Percentiles rank a stretch among this genome's conserved stretches.
These are phyloP conservation scores for Neopestalotiopsis rosae DNA, from an alignment of 2,329 filamentous ascomycete species.

Conservation along the genomic window DNA sequence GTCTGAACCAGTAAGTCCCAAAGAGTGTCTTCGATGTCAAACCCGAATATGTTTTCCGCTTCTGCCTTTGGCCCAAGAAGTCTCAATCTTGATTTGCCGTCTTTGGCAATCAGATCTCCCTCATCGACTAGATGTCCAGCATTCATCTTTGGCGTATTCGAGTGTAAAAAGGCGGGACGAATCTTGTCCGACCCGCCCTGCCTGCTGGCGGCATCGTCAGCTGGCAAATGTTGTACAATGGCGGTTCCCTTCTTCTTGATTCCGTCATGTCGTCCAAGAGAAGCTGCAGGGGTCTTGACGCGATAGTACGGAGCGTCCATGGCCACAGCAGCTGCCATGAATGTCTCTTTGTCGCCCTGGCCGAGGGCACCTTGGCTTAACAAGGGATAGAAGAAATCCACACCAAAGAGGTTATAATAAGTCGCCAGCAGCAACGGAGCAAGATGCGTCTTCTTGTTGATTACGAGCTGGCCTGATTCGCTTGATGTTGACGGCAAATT, in stretches of 20 bases:
- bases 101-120: conserved; percentile 26
- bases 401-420: conserved; percentile 56
- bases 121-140: conserved; percentile 33
- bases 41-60: conserved; percentile 27
- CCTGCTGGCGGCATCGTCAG: conserved; percentile 11
- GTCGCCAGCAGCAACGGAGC: conserved; percentile 48
- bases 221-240: conserved; percentile 18
- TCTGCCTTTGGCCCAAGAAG: conserved; percentile 28
- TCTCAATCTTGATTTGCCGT: conserved; percentile 28
- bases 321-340: conserved; percentile 48
- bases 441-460: conserved; percentile 47
- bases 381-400: conserved; percentile 48
- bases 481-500: conserved; percentile 40
- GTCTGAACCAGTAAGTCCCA: conserved; percentile 29
- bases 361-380: conserved; percentile 51
- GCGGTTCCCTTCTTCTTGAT: conserved; percentile 25
- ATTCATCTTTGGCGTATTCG: conserved; percentile 36
- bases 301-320: conserved; percentile 45
- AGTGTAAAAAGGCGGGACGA: conserved; percentile 31
- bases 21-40: conserved; percentile 30
- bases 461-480: conserved; percentile 50
- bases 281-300: conserved; percentile 32
- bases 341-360: conserved; percentile 57
- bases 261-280: conserved; percentile 14
- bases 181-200: conserved; percentile 3